Base-by-base conservation (phyloP, 2,329 filamentous ascomycete genomes). In the Nothomitra cinnamomea region DNA sequence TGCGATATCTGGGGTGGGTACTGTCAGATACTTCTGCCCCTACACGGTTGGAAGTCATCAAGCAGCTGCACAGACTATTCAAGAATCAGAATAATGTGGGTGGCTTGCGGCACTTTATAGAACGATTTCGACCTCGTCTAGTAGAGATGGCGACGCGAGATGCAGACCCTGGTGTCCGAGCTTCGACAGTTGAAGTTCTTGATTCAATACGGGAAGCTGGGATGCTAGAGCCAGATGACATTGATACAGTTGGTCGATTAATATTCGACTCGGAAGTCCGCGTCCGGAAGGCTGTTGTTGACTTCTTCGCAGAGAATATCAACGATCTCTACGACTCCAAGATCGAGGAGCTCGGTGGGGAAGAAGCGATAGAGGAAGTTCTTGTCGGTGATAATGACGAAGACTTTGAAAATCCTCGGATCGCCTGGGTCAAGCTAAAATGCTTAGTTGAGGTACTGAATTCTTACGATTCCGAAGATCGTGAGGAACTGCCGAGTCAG, bases 1-100 rank as follows among this genome's bases (percentile, higher is more conserved):
- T 98, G 51, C 82, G 92, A 56, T 98, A 98, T 62, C 74, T 98
- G 4, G 92, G 92, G 52, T 98, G 92, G 92, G 82, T 95, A 63
- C 74, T 98, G 28, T 95, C 89, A 3, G 92, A 98, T 64, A 76
- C 81, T 2, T 76, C 82, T 56, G 74, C 82, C 1, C 70, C 80
- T 7, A 89, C 87, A 21, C 79, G 92, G 53, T 76, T 83, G n/a
- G 88, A 95, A 65, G 87, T 94, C 1, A 69, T 98, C 42, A 86
- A 82, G 61, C 88, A 96, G 65, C 73, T 98, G 13, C 75, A 79
- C 21, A 81, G 78, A 55, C 75, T 98, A 3, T 90, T 94, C 68
- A 83, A 81, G 61, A 81, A 86, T 55, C 82, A 86, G 58, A 80
- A 88, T 53, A 87, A 87, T 63, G 79, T 94, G 58, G 74, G 73